Evolutionary conservation across 768 basidiomycete genomes (phyloP), one percentile per base, ranked within the genome.

Genomic region (Fomitopsis serialis): DNA sequence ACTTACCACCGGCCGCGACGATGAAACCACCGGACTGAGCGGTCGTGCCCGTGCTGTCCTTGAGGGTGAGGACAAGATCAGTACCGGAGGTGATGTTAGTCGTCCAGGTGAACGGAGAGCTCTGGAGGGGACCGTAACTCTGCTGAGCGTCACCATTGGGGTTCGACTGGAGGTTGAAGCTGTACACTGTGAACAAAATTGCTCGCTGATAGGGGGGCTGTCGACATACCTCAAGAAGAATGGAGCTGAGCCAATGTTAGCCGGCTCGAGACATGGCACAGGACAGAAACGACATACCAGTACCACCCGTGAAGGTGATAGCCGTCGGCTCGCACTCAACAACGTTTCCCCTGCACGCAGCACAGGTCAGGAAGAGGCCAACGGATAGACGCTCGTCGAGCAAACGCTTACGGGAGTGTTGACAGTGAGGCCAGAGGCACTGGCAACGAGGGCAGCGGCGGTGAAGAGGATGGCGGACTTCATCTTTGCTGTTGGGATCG

Each of bases 341-440:
- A 19, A 71, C 75, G 47, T 71, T 75, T 36, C 65, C 13, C 35
- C 84, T 87, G 57, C 22, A 24, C 11, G 24, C 9, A 10, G 35
- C 44, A 50, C 37, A 25, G 24, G 48, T 25, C 1, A 57, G 34
- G 59, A 24, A 37, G 40, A 12, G 43, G 43, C 23, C 44, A 21
- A 52, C 56, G 56, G 12, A 61, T 47, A 45, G 40, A 23, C 9
- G 3, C 40, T 24, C 22, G 37, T 17, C 22, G 34, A 46, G 34
- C 35, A 29, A 23, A 55, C 19, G 77, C 87, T 63, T 59, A 89
- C 88, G 89, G 89, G 35, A n/a, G 89, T 92, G 66, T 87, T 84
- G 65, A 90, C 72, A 0, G 59, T 70, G 58, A 82, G 80, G 17
- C 78, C 83, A 23, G 73, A 40, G 46, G 67, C 80, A 29, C 67